Conservation (phyloP, 495 filamentous ascomycete genomes). For the Xylaria scruposa region DNA sequence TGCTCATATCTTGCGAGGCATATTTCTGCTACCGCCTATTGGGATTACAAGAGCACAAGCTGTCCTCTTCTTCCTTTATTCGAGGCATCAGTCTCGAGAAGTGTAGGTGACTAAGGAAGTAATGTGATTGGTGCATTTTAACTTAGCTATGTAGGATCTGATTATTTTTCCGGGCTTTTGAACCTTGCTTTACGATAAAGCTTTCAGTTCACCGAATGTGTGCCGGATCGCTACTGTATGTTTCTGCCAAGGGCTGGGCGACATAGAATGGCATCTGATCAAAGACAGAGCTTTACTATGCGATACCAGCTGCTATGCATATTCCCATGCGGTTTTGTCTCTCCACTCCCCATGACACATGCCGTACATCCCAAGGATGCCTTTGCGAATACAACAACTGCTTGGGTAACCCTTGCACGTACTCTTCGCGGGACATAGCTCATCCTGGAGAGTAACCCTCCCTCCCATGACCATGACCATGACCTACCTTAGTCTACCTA, state of each 20-base stretch:
- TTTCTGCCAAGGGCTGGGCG: conserved; percentile 14
- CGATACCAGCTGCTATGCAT: background rate
- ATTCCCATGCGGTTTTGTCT: background rate
- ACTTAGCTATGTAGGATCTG: background rate
- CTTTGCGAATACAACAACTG: background rate
- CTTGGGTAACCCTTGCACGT: conserved; percentile 13
- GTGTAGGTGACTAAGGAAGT: background rate
- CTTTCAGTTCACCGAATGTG: background rate
- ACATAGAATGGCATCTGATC: conserved; percentile 8
- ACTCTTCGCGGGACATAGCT: background rate
- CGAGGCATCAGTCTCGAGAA: background rate
- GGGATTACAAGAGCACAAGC: background rate
- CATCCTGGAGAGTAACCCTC: conserved; percentile 3
- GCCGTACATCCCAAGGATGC: background rate
- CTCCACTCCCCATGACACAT: conserved; percentile 2
- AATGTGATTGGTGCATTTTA: conserved; percentile 13
- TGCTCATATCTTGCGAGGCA: conserved; percentile 13
- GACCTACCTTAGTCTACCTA: conserved; percentile 20
- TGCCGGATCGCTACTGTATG: background rate
- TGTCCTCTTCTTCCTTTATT: background rate
- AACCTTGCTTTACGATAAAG: background rate
- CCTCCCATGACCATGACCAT: conserved; percentile 4
- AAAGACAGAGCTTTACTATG: background rate
- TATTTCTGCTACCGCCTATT: background rate
- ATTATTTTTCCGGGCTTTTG: background rate